Conservation (phyloP, 371 early-diverging fungal genomes). For the Rhizopus microsporus region DNA sequence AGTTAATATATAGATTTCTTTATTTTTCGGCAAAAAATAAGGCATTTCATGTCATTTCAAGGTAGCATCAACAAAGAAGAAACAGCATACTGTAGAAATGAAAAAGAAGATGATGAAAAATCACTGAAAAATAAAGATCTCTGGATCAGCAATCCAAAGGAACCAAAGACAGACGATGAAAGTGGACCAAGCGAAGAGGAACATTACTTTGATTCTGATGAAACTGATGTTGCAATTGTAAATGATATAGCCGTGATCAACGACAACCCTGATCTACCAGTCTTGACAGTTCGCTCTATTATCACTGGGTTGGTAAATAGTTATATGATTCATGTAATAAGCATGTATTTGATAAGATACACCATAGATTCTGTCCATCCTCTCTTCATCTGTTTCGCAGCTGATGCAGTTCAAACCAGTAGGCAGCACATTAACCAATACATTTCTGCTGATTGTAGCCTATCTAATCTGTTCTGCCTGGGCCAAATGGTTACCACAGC, state of each 20-base stretch:
- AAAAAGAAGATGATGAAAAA: not conserved
- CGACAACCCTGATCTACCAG: slow-evolving; percentile 33
- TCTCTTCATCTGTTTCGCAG: slow-evolving; percentile 43
- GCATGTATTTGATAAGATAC: not conserved
- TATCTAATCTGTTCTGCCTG: slow-evolving; percentile 37
- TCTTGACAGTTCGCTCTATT: slow-evolving; percentile 34
- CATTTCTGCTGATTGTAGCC: slow-evolving; percentile 45
- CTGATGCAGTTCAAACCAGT: slow-evolving; percentile 50
- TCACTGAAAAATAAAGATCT: too few species aligned
- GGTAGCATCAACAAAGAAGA: too few species aligned
- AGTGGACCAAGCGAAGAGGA: not conserved
- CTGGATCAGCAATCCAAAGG: not conserved
- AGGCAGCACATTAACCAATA: slow-evolving; percentile 35
- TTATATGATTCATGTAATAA: not conserved
- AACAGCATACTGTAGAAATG: not conserved
- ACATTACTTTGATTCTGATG: not conserved
- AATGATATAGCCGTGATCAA: slow-evolving; percentile 38
- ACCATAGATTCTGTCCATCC: slow-evolving; percentile 31
- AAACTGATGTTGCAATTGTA: slow-evolving; percentile 31
- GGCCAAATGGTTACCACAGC: slow-evolving; percentile 27
- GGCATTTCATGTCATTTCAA: too few species aligned
- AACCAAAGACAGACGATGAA: not conserved
- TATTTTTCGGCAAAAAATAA: too few species aligned
- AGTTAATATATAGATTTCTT: too few species aligned
- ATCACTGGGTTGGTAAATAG: slow-evolving; percentile 36